Evolutionary conservation across 1,284 basidiomycete genomes (phyloP).

Genomic region (Thelephora terrestris): DNA sequence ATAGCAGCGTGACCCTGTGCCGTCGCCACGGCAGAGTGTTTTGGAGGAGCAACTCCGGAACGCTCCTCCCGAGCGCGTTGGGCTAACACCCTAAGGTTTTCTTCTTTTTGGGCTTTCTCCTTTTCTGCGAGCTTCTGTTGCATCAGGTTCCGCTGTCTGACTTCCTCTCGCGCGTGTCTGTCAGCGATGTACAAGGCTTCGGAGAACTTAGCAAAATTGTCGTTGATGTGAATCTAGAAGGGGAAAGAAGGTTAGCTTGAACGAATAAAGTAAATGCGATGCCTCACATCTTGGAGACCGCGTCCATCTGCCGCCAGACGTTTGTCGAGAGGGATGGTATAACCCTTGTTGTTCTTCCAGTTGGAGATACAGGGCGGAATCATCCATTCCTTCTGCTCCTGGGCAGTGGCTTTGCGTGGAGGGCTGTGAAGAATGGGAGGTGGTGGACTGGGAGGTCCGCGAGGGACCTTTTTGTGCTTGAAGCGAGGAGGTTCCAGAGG

Average conservation of each 20-base stretch:
- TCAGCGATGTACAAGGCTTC: conserved; percentile 97
- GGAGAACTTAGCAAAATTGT: conserved; percentile 98
- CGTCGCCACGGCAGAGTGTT: conserved; percentile 32
- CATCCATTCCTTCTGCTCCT: conserved; percentile 99
- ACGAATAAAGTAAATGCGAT: neutral
- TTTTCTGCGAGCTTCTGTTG: conserved; percentile 97
- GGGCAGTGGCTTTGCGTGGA: conserved; percentile 89
- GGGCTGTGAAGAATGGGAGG: conserved; percentile 96
- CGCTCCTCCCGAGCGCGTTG: conserved; percentile 95
- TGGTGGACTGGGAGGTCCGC: conserved; percentile 92
- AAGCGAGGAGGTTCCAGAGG: conserved; percentile 95
- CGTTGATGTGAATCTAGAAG: conserved; percentile 87
- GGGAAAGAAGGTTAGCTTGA: conserved; percentile 7
- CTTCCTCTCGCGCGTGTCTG: conserved; percentile 95
- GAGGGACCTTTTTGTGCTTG: conserved; percentile 97
- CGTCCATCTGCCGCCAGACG: conserved; percentile 96
- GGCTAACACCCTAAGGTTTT: conserved; percentile 87
- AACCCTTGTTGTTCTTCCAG: conserved; percentile 99
- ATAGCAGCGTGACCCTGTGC: conserved; percentile 55
- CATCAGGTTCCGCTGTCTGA: conserved; percentile 92
- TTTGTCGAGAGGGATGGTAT: conserved; percentile 97
- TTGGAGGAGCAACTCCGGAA: conserved; percentile 52
- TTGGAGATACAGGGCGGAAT: conserved; percentile 99
- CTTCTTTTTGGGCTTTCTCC: conserved; percentile 96
- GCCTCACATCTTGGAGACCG: conserved; percentile 91